Evolutionary conservation across 805 yeast species (phyloP), one percentile per base, ranked within the genome.

Genomic region (Metschnikowia colocasiae): DNA sequence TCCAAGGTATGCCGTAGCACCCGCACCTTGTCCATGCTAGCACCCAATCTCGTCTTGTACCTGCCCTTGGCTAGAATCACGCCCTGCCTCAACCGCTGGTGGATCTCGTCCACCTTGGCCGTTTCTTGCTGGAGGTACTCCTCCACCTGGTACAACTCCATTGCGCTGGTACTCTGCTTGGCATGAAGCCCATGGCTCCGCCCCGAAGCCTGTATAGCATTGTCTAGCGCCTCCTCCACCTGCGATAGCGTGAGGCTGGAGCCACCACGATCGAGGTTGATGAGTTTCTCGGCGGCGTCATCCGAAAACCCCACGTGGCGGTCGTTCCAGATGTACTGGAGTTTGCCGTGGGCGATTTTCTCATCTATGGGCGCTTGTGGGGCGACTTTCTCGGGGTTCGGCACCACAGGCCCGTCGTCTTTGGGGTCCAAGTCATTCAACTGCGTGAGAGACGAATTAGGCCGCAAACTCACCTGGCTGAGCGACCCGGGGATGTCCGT

Each of bases 41-140:
- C 54, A 40, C 59, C 61, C 44, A 70, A 60, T 27, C 63, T 63
- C 5, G 50, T 51, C 25, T 60, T 58, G 51, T 63, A 66, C 27
- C 52, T 53, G 2, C 29, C 45, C 33, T 56, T 54, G 34, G 66
- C 53, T 10, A 36, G 44, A 10, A 45, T 56, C 6, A 60, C 48
- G 44, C 57, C 55, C 7, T 39, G 40, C 23, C 38, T 43, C 23
- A 71, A 52, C 15, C 57, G 51, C n/a, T 43, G 49, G 13, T 51
- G 53, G 13, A 69, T 33, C 12, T 50, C 52, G 22, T 50, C 47
- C 16, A 64, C 63, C 23, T 55, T 42, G 2, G 32, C 20, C 31
- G 55, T 54, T n/a, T 67, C 46, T 3, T 33, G 38, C 12, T 33
- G 40, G 26, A 71, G 44, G 44, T 61, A 59, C 15, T 26, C 35